Conservation (phyloP, 345 rosid species). For the Hibiscus tridactylites region DNA sequence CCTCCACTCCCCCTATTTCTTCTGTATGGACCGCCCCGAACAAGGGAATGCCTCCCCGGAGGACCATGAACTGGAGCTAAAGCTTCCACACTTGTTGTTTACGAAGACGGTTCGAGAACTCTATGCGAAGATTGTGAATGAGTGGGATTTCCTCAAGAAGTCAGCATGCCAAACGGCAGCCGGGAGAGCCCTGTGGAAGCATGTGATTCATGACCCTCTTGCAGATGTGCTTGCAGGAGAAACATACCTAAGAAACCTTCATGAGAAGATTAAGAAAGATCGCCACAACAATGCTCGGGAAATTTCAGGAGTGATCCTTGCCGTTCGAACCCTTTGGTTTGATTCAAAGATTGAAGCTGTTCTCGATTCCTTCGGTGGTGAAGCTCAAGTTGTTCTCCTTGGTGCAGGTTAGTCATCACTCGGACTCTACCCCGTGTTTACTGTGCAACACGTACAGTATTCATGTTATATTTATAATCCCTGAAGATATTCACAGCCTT, state of each 20-base stretch:
- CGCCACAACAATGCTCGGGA: slow-evolving; percentile 64
- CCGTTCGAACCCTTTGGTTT: slow-evolving; percentile 87
- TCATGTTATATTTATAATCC: not conserved
- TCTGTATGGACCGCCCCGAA: slow-evolving; percentile 33
- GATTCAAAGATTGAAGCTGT: slow-evolving; percentile 78
- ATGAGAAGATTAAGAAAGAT: slow-evolving; percentile 72
- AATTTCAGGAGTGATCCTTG: slow-evolving; percentile 76
- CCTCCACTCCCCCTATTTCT: slow-evolving; percentile 6
- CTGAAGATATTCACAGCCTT: not conserved
- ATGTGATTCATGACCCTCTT: slow-evolving; percentile 61
- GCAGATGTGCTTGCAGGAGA: slow-evolving; percentile 88
- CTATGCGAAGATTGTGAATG: slow-evolving; percentile 50
- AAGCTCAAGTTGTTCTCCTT: slow-evolving; percentile 73
- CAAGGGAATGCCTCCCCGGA: slow-evolving; percentile 31
- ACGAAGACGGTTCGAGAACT: slow-evolving; percentile 41
- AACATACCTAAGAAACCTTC: slow-evolving; percentile 55
- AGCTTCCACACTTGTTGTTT: slow-evolving; percentile 44
- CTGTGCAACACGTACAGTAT: not conserved
- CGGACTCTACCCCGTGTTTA: not conserved
- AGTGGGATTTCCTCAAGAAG: slow-evolving; percentile 59
- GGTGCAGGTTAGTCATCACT: slow-evolving; percentile 69
- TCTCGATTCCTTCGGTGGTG: slow-evolving; percentile 41
- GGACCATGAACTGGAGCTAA: slow-evolving; percentile 44
- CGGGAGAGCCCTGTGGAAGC: slow-evolving; percentile 93
- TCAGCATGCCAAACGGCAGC: slow-evolving; percentile 92